phyloP scores from a whole-genome alignment of 306 rosid species.

The Styphnolobium japonicum region DNA sequence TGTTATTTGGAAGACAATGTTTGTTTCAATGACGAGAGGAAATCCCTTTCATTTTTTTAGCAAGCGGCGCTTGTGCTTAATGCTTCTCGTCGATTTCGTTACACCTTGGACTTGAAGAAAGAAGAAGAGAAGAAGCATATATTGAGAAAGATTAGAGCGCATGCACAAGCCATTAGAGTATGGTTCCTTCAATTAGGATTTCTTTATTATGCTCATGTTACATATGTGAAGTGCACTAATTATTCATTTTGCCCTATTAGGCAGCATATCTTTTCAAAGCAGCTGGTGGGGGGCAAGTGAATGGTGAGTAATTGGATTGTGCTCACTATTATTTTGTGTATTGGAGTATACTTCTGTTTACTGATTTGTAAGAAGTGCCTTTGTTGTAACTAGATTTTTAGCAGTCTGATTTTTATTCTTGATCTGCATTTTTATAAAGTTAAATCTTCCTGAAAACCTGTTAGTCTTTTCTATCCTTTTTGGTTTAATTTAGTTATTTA shows the following conservation, averaged over 20 bases:
- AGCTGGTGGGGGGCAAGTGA: slow-evolving; percentile 27
- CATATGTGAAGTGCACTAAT: slow-evolving; percentile 20
- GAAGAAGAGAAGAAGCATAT: slow-evolving; percentile 74
- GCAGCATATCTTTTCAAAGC: slow-evolving; percentile 81
- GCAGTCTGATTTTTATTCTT: background rate
- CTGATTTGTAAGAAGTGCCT: background rate
- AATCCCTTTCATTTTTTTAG: slow-evolving; percentile 35
- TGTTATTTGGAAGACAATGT: background rate
- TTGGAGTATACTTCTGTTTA: background rate
- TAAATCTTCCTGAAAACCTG: background rate
- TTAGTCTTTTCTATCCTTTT: background rate
- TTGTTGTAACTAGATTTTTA: background rate
- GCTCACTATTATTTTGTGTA: slow-evolving; percentile 12
- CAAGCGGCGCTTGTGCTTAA: slow-evolving; percentile 98
- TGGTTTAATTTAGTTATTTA: background rate
- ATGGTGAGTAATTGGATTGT: slow-evolving; percentile 50
- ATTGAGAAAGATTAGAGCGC: slow-evolving; percentile 74
- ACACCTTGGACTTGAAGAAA: slow-evolving; percentile 94
- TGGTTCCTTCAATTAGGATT: slow-evolving; percentile 23
- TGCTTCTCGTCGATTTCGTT: slow-evolving; percentile 99
- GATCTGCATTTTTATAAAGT: background rate
- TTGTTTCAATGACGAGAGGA: background rate
- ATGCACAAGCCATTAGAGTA: slow-evolving; percentile 86
- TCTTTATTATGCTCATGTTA: slow-evolving; percentile 1
- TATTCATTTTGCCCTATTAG: slow-evolving; percentile 38